These are phyloP conservation scores for Flueggea neowawraea DNA, from an alignment of 441 rosid genomes.

Conservation along the genomic window DNA sequence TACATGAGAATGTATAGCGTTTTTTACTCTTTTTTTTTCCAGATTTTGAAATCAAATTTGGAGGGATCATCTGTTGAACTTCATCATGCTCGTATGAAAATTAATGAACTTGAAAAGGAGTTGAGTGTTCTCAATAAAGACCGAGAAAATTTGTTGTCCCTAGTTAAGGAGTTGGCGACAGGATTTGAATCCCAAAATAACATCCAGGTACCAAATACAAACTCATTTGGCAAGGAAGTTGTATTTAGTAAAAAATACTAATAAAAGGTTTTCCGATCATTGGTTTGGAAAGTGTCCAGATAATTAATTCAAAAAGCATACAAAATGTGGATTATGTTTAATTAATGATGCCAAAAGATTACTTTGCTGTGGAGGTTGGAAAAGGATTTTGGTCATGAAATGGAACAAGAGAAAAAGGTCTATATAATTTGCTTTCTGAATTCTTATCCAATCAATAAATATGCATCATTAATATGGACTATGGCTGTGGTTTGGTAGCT, in stretches of 20 bases:
- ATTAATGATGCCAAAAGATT: no score
- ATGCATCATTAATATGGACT: no score
- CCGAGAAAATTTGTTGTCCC: slow-evolving; percentile 38
- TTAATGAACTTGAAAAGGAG: slow-evolving; percentile 29
- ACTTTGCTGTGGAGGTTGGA: no score
- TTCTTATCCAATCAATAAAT: no score
- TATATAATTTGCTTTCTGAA: no score
- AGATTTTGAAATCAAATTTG: slow-evolving; percentile 29
- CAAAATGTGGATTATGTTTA: no score
- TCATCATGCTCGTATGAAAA: slow-evolving; percentile 7
- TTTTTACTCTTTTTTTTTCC: slow-evolving; percentile 12
- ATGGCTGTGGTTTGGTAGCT: no score
- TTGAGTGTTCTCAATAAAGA: slow-evolving; percentile 34
- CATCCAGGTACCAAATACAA: slow-evolving; percentile 30
- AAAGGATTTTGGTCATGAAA: no score
- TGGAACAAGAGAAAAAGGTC: no score
- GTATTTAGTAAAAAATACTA: neutral
- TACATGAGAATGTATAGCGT: slow-evolving; percentile 3
- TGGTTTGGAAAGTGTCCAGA: neutral
- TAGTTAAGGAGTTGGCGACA: slow-evolving; percentile 24
- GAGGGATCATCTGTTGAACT: slow-evolving; percentile 37
- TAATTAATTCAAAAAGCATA: no score
- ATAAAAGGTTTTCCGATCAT: neutral
- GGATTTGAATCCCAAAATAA: slow-evolving; percentile 20
- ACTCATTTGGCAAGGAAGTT: neutral